phyloP scores from a whole-genome alignment of 2,329 filamentous ascomycete genomes.

The Colletotrichum tropicale region DNA sequence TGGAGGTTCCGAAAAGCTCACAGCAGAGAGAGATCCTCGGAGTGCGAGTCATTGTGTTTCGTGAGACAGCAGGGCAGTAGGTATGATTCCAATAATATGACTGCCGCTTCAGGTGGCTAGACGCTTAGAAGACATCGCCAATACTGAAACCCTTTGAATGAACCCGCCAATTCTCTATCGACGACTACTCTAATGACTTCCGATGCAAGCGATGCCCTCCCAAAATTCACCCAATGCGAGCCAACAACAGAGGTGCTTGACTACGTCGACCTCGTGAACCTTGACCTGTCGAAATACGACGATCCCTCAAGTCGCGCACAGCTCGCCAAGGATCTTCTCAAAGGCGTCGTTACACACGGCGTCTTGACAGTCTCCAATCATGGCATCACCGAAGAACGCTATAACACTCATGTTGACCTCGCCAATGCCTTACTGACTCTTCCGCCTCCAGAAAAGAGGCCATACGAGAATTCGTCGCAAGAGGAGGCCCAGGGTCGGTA shows the following conservation, averaged over 20 bases:
- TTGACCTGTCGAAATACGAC: background rate
- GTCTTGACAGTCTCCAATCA: background rate
- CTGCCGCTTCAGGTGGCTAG: background rate
- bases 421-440: background rate
- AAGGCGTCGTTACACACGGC: background rate
- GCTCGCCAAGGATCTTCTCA: background rate
- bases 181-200: background rate
- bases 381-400: background rate
- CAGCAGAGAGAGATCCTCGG: background rate
- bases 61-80: background rate
- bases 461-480: background rate
- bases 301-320: background rate
- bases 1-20: background rate
- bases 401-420: background rate
- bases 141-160: background rate
- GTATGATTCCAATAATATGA: background rate
- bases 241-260: background rate
- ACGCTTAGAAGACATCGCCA: background rate
- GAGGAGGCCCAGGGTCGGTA: conserved; percentile 26
- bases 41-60: background rate
- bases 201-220: background rate
- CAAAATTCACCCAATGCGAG: background rate
- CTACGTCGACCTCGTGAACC: background rate
- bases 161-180: background rate
- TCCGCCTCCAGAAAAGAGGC: background rate